Conservation (phyloP, 2,329 filamentous ascomycete genomes). For the Botrytis fabae region DNA sequence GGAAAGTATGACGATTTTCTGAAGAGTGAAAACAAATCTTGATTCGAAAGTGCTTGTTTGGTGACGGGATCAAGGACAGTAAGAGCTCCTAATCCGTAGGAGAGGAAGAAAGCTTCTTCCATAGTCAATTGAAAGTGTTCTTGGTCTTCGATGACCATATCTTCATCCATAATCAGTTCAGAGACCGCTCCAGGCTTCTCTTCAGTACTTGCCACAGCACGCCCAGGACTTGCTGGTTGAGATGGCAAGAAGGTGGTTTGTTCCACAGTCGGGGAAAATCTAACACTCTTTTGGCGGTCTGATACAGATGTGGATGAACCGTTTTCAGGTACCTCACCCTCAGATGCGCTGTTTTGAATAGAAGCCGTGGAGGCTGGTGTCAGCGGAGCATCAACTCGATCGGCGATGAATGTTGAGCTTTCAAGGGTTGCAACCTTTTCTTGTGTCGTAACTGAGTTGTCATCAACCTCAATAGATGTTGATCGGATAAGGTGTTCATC, state of each 20-base stretch:
- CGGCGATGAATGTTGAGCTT: too few relatives aligned
- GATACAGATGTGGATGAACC: conserved; percentile 36
- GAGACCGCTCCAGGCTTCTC: conserved; percentile 16
- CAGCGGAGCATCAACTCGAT: background rate
- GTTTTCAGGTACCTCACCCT: conserved; percentile 20
- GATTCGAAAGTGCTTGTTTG: conserved; percentile 31
- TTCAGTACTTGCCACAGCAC: conserved; percentile 17
- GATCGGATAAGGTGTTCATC: background rate
- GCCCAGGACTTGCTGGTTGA: conserved; percentile 41
- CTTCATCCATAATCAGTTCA: conserved; percentile 29
- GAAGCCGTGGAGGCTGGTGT: conserved; percentile 17
- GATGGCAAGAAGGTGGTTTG: conserved; percentile 61
- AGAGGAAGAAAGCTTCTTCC: conserved; percentile 90
- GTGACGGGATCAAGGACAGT: conserved; percentile 56
- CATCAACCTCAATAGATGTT: background rate
- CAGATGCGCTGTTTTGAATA: conserved; percentile 25
- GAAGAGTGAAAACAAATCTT: conserved; percentile 18
- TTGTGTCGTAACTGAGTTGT: background rate
- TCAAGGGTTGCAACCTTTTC: background rate
- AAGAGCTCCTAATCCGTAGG: conserved; percentile 76
- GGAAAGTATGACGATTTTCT: conserved; percentile 69
- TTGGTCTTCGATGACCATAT: conserved; percentile 50
- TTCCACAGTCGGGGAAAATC: conserved; percentile 68
- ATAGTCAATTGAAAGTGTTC: conserved; percentile 91
- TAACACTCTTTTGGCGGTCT: conserved; percentile 62